phyloP scores from a whole-genome alignment of 129 eudicot genomes.

The Lactuca saligna region DNA sequence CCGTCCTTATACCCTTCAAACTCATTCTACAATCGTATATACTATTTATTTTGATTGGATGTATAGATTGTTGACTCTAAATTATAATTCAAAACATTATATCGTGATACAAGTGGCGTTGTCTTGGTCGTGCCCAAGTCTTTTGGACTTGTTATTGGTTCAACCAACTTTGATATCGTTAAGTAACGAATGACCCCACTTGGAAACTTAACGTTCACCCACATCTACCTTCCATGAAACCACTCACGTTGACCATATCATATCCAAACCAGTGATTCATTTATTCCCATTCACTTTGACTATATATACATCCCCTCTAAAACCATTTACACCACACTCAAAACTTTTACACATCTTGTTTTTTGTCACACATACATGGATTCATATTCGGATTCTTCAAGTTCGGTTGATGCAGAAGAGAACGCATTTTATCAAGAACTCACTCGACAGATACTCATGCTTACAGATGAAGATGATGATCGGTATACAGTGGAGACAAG shows the following conservation, averaged over 20 bases:
- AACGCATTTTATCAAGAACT: constrained; percentile 32
- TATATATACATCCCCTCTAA: constrained; percentile 13
- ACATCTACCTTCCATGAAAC: constrained; percentile 44
- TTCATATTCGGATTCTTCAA: constrained; percentile 22
- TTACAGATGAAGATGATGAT: constrained; percentile 34
- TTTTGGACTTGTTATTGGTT: constrained; percentile 37
- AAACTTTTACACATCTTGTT: not conserved
- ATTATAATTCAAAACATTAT: not conserved
- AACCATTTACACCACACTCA: not conserved
- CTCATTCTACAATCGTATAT: not conserved
- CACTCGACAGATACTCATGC: constrained; percentile 35
- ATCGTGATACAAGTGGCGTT: constrained; percentile 17
- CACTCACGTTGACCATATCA: constrained; percentile 26
- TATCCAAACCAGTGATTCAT: not conserved
- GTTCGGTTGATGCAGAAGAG: constrained; percentile 16
- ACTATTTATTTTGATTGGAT: not conserved
- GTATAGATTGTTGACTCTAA: not conserved
- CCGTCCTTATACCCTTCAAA: not conserved
- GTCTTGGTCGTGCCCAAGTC: constrained; percentile 25
- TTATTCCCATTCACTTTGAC: not conserved
- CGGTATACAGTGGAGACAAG: not conserved
- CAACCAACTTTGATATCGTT: constrained; percentile 25
- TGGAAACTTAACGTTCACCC: constrained; percentile 33
- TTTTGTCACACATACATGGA: constrained; percentile 20
- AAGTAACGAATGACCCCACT: constrained; percentile 31